phyloP scores from a whole-genome alignment of 208 protist genomes.

The Acanthamoeba sp. region DNA sequence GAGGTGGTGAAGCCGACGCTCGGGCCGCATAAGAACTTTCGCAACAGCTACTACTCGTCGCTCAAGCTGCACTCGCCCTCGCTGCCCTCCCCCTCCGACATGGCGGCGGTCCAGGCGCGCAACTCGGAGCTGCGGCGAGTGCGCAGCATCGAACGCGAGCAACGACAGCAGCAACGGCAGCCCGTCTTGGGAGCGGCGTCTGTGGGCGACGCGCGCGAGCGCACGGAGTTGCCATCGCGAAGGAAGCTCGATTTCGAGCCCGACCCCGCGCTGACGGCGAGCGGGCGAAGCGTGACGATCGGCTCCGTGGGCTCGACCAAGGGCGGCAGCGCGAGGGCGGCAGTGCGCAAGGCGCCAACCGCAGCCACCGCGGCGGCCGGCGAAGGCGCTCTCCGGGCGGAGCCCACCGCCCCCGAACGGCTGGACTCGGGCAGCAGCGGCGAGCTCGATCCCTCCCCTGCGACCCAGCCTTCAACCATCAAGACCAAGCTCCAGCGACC shows the following conservation, averaged over 20 bases:
- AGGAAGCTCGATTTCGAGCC: not conserved
- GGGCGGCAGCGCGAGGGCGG: not conserved
- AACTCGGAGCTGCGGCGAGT: not conserved
- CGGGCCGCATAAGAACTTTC: conserved; percentile 3
- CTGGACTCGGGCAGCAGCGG: not conserved
- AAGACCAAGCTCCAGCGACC: not conserved
- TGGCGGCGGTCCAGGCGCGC: not conserved
- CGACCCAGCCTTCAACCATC: not conserved
- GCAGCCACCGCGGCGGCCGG: not conserved
- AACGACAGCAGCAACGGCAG: not conserved
- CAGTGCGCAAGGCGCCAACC: not conserved
- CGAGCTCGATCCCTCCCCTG: not conserved
- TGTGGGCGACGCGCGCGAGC: not conserved
- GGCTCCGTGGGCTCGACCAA: not conserved
- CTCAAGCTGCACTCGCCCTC: conserved; percentile 30
- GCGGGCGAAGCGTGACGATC: conserved; percentile 5
- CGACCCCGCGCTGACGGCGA: not conserved
- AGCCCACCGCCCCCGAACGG: not conserved
- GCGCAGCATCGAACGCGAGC: conserved; percentile 8
- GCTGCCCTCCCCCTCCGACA: not conserved
- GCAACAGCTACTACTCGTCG: conserved; percentile 44
- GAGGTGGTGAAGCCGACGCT: not conserved
- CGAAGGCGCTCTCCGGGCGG: not conserved
- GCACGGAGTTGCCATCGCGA: not conserved
- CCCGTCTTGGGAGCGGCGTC: not conserved